Conservation (phyloP, 257 asterid species). For the Nicotiana paniculata region DNA sequence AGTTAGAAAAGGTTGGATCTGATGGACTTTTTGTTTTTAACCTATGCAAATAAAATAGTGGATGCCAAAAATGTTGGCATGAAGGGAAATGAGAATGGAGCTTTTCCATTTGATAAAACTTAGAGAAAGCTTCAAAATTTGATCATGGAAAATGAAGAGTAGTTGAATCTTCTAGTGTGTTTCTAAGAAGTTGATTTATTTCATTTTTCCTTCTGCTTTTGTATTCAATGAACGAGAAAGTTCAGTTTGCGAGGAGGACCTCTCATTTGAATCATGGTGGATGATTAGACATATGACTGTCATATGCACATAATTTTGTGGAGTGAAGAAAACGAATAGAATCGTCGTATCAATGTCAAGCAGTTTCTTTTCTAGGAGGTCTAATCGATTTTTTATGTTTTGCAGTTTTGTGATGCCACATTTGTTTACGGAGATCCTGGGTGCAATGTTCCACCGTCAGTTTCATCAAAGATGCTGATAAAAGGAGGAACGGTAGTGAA, state of each 20-base stretch:
- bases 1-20: background rate
- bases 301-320: background rate
- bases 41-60: background rate
- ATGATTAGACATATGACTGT: background rate
- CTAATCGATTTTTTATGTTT: background rate
- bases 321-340: background rate
- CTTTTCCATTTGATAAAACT: no score
- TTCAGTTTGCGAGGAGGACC: background rate
- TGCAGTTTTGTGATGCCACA: constrained; percentile 62
- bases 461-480: constrained; percentile 58
- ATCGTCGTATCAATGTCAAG: background rate
- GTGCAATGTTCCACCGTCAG: constrained; percentile 34
- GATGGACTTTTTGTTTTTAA: background rate
- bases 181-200: background rate
- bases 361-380: background rate
- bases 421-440: constrained; percentile 31
- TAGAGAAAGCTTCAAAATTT: no score
- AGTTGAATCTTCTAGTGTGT: background rate
- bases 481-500: constrained; percentile 95
- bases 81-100: background rate
- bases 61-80: background rate
- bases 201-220: background rate
- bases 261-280: background rate
- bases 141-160: background rate
- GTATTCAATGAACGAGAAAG: background rate